phyloP scores from a whole-genome alignment of 495 filamentous ascomycete genomes.

The Parathielavia hyrcaniae region DNA sequence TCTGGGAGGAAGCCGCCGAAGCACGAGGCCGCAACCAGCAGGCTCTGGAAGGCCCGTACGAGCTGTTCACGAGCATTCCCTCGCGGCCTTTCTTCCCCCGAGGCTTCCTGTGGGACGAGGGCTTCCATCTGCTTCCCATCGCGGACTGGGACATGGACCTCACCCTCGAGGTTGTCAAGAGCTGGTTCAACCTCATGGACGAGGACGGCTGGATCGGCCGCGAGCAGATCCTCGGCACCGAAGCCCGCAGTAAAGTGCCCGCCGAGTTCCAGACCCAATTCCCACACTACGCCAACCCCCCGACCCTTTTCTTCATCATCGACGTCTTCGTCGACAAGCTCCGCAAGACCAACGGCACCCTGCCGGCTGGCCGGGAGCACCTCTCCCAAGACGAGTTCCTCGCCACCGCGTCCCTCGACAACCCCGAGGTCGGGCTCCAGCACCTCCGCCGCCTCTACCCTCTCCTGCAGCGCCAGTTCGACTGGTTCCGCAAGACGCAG shows the following conservation, averaged over 20 bases:
- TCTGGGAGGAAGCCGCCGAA: slow-evolving; percentile 82
- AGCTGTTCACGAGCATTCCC: slow-evolving; percentile 89
- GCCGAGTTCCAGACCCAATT: slow-evolving; percentile 94
- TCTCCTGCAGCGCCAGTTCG: slow-evolving; percentile 82
- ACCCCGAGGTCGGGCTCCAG: slow-evolving; percentile 59
- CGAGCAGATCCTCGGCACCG: slow-evolving; percentile 91
- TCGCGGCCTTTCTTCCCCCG: slow-evolving; percentile 93
- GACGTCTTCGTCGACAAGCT: slow-evolving; percentile 76
- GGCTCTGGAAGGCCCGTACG: slow-evolving; percentile 71
- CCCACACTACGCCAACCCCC: slow-evolving; percentile 96
- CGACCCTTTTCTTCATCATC: slow-evolving; percentile 88
- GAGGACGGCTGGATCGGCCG: slow-evolving; percentile 97
- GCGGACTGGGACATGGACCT: slow-evolving; percentile 91
- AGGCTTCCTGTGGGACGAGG: slow-evolving; percentile 97
- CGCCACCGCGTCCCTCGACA: slow-evolving; percentile 56
- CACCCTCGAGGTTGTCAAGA: slow-evolving; percentile 84
- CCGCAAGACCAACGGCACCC: slow-evolving; percentile 37
- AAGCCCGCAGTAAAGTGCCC: slow-evolving; percentile 93
- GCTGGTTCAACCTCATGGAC: slow-evolving; percentile 94
- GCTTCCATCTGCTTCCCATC: slow-evolving; percentile 89
- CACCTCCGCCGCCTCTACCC: slow-evolving; percentile 83
- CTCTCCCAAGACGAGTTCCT: slow-evolving; percentile 34
- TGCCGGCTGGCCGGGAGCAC: slow-evolving; percentile 28
- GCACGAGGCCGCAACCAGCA: slow-evolving; percentile 61
- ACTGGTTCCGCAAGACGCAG: slow-evolving; percentile 93